Conservation (phyloP, 352 stramenopile genomes). For the Phytophthora tubulina region DNA sequence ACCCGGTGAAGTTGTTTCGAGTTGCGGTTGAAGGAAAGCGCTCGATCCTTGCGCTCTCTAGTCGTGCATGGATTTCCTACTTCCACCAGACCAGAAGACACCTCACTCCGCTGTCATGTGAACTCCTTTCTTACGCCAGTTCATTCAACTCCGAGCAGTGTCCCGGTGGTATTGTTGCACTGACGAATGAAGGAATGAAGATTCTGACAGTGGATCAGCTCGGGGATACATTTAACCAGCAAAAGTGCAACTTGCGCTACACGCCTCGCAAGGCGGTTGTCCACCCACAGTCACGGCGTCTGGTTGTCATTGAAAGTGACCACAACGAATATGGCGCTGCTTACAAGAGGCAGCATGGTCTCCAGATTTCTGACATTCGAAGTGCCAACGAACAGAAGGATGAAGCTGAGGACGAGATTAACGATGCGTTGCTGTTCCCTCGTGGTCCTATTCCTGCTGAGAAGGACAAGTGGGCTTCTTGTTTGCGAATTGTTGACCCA, state of each 20-base stretch:
- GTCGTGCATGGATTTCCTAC: constrained; percentile 97
- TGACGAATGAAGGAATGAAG: constrained; percentile 96
- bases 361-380: constrained; percentile 70
- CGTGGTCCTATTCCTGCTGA: constrained; percentile 67
- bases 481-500: constrained; percentile 98
- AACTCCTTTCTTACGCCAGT: constrained; percentile 94
- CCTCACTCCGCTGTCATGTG: constrained; percentile 96
- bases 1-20: constrained; percentile 96
- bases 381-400: constrained; percentile 60
- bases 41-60: constrained; percentile 96
- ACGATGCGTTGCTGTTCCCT: constrained; percentile 77
- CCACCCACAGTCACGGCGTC: constrained; percentile 83
- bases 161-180: constrained; percentile 96
- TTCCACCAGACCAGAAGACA: constrained; percentile 92
- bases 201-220: constrained; percentile 97
- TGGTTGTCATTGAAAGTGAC: constrained; percentile 98
- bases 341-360: constrained; percentile 88
- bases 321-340: constrained; percentile 96
- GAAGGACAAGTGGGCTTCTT: constrained; percentile 95
- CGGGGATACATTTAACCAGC: constrained; percentile 98
- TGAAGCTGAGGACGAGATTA: constrained; percentile 89
- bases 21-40: constrained; percentile 90
- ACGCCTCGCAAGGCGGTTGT: constrained; percentile 97
- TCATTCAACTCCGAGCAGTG: constrained; percentile 97
- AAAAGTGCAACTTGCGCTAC: constrained; percentile 96